Conservation (phyloP, 192 early-diverging fungal species). For the Linnemannia elongata region DNA sequence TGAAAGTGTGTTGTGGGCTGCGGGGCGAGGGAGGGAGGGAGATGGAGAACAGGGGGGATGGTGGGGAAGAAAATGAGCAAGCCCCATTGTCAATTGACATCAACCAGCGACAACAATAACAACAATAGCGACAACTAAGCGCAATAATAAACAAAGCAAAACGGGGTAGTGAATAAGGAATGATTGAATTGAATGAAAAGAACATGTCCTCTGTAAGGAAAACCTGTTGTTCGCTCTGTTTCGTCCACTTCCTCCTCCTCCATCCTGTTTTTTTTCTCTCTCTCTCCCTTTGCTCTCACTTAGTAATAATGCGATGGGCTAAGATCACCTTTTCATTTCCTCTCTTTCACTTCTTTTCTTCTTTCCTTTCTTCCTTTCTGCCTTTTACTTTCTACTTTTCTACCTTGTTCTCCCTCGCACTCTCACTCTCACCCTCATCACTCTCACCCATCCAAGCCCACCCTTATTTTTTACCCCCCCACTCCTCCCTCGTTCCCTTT, state of each 20-base stretch:
- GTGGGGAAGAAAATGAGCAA: too few species aligned
- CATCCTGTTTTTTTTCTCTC: background rate
- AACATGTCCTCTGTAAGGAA: background rate
- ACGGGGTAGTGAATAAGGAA: background rate
- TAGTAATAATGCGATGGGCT: background rate
- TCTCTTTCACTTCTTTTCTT: background rate
- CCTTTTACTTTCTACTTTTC: too few species aligned
- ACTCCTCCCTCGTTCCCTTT: too few species aligned
- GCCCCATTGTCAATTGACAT: too few species aligned
- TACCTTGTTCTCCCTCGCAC: background rate
- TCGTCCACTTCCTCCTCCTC: background rate
- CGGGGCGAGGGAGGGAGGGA: too few species aligned
- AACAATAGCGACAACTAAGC: background rate
- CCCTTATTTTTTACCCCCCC: too few species aligned
- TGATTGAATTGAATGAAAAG: background rate
- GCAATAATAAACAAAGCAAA: background rate
- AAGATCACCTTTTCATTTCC: background rate
- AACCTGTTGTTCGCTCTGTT: conserved; percentile 1
- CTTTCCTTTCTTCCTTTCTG: too few species aligned
- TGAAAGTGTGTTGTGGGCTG: too few species aligned
- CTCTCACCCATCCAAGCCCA: background rate
- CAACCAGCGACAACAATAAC: background rate
- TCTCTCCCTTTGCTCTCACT: background rate
- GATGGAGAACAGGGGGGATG: too few species aligned
- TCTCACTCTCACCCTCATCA: background rate